Evolutionary conservation across 2,329 filamentous ascomycete species (phyloP), one percentile per base, ranked within the genome.

Genomic region (Colletotrichum brevisporum): DNA sequence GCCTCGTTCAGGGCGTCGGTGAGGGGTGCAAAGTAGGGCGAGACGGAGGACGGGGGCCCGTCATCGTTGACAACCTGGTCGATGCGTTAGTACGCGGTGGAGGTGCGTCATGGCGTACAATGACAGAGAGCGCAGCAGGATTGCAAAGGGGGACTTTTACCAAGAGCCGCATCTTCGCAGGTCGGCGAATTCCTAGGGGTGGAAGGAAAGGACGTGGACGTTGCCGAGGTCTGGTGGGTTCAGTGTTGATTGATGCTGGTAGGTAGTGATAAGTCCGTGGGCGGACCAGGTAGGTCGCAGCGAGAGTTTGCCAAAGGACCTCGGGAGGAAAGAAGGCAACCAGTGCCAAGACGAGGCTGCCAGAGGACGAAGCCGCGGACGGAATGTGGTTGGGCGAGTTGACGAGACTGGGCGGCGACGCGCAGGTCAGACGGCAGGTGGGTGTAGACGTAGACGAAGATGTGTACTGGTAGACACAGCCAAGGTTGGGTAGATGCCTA

Each of bases 1-100:
- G 89, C 86, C 62, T 81, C 76, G 75, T 88, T 82, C 61, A 90
- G 83, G 24, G 81, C 82, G 66, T 82, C 75, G 58, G 89, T 80
- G 64, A 90, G 83, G 45, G 86, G 85, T 76, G 88, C 87, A 67
- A 90, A 82, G 73, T 89, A 90, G 3, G 88, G 88, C 53, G 87
- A 89, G 73, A 86, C 82, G 72, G 85, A 84, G n/a, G 85, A 88
- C 65, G 87, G 87, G 64, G 87, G 87, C 13, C 87, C 87, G 78
- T 89, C 87, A 75, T 89, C 87, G 77, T 89, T 89, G 56, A 82
- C 79, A 51, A 84, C 74, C 71, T 73, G 48, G 50, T 54, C 50
- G 36, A 50, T 27, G 45, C 31, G 58, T 71, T 52, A 71, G 69
- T 43, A 57, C 43, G n/a, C 41, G 16, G 13, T 16, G 21, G 27